These are phyloP conservation scores for Cytidiella melzeri DNA, from an alignment of 768 basidiomycete genomes.

Conservation along the genomic window DNA sequence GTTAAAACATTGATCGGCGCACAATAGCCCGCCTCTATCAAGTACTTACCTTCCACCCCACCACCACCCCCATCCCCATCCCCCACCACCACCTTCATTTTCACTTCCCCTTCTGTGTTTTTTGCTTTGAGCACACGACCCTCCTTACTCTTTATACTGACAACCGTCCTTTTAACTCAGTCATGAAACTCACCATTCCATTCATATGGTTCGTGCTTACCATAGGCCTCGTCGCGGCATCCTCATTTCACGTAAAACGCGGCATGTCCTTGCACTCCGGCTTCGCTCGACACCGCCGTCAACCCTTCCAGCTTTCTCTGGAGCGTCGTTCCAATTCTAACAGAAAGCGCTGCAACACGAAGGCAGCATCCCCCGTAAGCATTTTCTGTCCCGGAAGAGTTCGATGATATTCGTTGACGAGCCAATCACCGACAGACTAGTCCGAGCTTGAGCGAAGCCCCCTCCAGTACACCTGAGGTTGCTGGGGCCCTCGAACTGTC, in stretches of 20 bases:
- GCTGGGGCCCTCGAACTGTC: background rate
- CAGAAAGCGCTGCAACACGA: constrained; percentile 9
- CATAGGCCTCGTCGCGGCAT: constrained; percentile 25
- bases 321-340: background rate
- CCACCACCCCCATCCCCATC: too few species aligned
- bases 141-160: constrained; percentile 11
- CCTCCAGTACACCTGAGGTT: background rate
- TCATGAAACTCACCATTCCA: constrained; percentile 41
- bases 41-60: too few species aligned
- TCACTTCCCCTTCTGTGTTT: background rate
- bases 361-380: too few species aligned
- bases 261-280: constrained; percentile 34
- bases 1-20: background rate
- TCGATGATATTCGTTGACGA: too few species aligned
- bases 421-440: background rate
- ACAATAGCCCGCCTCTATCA: too few species aligned
- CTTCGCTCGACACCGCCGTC: constrained; percentile 17
- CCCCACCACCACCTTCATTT: background rate
- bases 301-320: background rate
- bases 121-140: constrained; percentile 4
- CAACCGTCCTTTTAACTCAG: constrained; percentile 13
- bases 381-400: too few species aligned
- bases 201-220: constrained; percentile 30
- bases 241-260: constrained; percentile 24
- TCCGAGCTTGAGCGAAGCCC: too few species aligned